Evolutionary conservation across 805 yeast genomes (phyloP).

Genomic region (Candida gorgasii): DNA sequence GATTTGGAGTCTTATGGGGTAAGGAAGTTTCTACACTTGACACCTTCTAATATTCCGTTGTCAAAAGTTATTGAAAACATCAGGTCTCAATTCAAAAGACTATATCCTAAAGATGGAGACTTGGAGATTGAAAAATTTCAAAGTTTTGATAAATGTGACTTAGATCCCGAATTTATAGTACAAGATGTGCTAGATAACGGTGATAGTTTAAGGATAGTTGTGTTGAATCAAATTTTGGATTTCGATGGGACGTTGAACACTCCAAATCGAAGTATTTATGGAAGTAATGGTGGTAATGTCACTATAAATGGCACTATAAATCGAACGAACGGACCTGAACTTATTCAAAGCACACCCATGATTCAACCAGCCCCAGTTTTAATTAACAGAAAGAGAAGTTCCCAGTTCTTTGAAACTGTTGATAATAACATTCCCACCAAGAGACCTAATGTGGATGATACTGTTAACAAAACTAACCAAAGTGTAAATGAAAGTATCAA

Average conservation of each 20-base stretch:
- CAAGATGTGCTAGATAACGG: slow-evolving; percentile 59
- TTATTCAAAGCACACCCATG: slow-evolving; percentile 24
- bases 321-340: neutral
- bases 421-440: slow-evolving; percentile 26
- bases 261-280: slow-evolving; percentile 1
- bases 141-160: slow-evolving; percentile 66
- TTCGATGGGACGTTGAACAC: slow-evolving; percentile 4
- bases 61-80: slow-evolving; percentile 55
- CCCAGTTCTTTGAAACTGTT: slow-evolving; percentile 25
- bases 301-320: slow-evolving; percentile 1
- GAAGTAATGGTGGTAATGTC: neutral
- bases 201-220: slow-evolving; percentile 36
- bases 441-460: slow-evolving; percentile 13
- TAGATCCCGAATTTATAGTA: slow-evolving; percentile 74
- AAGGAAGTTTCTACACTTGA: slow-evolving; percentile 64
- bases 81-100: slow-evolving; percentile 52
- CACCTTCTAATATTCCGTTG: slow-evolving; percentile 49
- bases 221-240: slow-evolving; percentile 20
- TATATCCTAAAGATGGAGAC: slow-evolving; percentile 64
- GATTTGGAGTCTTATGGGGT: slow-evolving; percentile 24
- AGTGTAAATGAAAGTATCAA: neutral
- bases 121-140: slow-evolving; percentile 62
- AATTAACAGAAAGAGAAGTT: slow-evolving; percentile 20
- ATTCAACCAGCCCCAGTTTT: slow-evolving; percentile 26
- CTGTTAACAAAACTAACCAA: neutral